These are phyloP conservation scores for Phycomyces nitens DNA, from an alignment of 192 early-diverging fungal genomes.

Conservation along the genomic window DNA sequence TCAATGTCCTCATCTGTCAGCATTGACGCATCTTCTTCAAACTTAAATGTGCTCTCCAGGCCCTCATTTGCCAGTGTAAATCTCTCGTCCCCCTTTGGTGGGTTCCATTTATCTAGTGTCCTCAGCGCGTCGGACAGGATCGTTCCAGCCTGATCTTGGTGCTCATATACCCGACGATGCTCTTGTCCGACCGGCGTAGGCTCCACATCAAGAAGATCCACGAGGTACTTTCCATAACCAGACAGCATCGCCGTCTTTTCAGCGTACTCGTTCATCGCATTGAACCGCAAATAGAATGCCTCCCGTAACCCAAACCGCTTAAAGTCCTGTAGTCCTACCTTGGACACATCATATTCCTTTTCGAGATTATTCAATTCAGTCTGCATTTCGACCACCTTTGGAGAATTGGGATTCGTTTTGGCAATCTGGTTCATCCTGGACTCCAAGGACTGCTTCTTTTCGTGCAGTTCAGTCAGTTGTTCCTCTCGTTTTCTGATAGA, in stretches of 20 bases:
- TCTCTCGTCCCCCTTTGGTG: conserved; percentile 26
- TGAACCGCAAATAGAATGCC: conserved; percentile 39
- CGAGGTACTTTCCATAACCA: conserved; percentile 39
- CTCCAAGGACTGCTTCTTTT: conserved; percentile 30
- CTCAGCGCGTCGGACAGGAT: conserved; percentile 32
- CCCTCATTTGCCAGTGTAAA: conserved; percentile 21
- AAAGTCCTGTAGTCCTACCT: conserved; percentile 36
- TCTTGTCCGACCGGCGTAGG: conserved; percentile 21
- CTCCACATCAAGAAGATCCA: conserved; percentile 34
- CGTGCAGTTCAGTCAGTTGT: conserved; percentile 24
- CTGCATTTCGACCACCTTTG: conserved; percentile 33
- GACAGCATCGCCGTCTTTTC: conserved; percentile 33
- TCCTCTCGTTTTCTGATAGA: conserved; percentile 32
- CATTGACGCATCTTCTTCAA: not conserved
- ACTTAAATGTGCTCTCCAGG: not conserved
- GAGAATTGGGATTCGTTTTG: conserved; percentile 21
- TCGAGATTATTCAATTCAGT: conserved; percentile 27
- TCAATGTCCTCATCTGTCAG: no score
- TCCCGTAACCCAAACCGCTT: conserved; percentile 38
- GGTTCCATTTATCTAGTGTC: conserved; percentile 32
- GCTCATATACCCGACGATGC: conserved; percentile 18
- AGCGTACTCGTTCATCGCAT: conserved; percentile 36
- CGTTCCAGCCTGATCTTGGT: conserved; percentile 24
- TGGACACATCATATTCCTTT: conserved; percentile 26
- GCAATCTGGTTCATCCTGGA: conserved; percentile 25